These are phyloP conservation scores for Alternaria gaisen DNA, from an alignment of 2,329 filamentous ascomycete species.

Conservation along the genomic window DNA sequence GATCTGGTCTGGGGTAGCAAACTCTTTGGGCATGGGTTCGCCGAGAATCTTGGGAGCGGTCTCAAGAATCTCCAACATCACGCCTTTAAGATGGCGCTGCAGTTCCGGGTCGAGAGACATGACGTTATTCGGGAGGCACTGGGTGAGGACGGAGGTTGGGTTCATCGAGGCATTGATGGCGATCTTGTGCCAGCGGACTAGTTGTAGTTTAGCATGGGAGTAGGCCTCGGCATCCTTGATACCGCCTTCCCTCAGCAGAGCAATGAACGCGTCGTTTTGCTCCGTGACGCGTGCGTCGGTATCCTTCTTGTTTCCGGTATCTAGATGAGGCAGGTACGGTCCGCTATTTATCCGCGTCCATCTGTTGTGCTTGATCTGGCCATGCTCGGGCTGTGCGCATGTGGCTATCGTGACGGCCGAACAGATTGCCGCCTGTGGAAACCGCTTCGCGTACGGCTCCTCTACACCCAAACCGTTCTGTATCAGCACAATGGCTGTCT, in stretches of 20 bases:
- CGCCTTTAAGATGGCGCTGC: conserved; percentile 66
- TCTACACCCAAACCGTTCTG: conserved; percentile 78
- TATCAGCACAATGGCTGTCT: conserved; percentile 70
- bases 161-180: conserved; percentile 81
- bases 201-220: conserved; percentile 72
- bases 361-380: conserved; percentile 73
- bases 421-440: conserved; percentile 68
- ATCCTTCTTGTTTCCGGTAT: conserved; percentile 36
- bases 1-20: conserved; percentile 71
- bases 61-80: conserved; percentile 75
- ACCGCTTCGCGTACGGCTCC: conserved; percentile 69
- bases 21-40: conserved; percentile 64
- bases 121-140: conserved; percentile 70
- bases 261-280: conserved; percentile 61
- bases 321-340: conserved; percentile 66
- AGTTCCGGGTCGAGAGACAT: conserved; percentile 73
- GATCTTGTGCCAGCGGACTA: conserved; percentile 78
- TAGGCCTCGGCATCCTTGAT: conserved; percentile 72
- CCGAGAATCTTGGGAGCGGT: conserved; percentile 71
- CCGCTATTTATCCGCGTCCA: conserved; percentile 78
- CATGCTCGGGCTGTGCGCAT: conserved; percentile 70
- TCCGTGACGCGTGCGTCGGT: conserved; percentile 49
- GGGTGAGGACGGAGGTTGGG: conserved; percentile 72
- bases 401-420: conserved; percentile 75
- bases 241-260: conserved; percentile 67